These are phyloP conservation scores for Chenopodium quinoa DNA, from an alignment of 148 eudicot genomes.

Conservation along the genomic window DNA sequence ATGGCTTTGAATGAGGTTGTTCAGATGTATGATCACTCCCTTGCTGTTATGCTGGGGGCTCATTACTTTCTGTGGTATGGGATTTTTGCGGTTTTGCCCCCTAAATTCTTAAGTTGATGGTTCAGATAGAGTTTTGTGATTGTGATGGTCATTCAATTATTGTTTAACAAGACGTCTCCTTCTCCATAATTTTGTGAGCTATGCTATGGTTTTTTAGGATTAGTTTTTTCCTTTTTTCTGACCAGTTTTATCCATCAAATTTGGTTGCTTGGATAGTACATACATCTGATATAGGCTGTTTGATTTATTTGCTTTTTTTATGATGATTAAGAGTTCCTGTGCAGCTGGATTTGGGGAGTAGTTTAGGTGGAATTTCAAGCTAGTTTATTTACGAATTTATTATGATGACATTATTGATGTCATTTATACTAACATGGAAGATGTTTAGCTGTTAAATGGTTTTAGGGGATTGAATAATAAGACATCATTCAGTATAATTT, in stretches of 20 bases:
- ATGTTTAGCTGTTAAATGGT: background rate
- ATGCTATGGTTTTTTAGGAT: background rate
- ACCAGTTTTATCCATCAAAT: no score
- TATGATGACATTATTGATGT: no score
- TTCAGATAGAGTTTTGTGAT: background rate
- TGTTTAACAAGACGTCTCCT: background rate
- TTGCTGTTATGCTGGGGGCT: conserved; percentile 65
- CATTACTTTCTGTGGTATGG: conserved; percentile 72
- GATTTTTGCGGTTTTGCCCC: background rate
- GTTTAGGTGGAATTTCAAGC: background rate
- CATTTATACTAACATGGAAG: background rate
- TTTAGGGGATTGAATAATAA: background rate
- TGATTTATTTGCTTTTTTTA: background rate
- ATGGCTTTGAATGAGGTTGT: conserved; percentile 56
- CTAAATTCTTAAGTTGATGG: background rate
- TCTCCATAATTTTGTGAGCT: background rate
- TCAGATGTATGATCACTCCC: conserved; percentile 67
- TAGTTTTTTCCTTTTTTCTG: background rate
- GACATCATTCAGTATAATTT: background rate
- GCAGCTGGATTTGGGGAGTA: background rate
- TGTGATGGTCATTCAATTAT: background rate
- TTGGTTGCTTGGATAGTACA: background rate
- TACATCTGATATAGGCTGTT: background rate
- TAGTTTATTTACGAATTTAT: background rate
- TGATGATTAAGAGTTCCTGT: background rate